Conservation (phyloP, 1,284 basidiomycete genomes). For the Thecaphora thlaspeos region DNA sequence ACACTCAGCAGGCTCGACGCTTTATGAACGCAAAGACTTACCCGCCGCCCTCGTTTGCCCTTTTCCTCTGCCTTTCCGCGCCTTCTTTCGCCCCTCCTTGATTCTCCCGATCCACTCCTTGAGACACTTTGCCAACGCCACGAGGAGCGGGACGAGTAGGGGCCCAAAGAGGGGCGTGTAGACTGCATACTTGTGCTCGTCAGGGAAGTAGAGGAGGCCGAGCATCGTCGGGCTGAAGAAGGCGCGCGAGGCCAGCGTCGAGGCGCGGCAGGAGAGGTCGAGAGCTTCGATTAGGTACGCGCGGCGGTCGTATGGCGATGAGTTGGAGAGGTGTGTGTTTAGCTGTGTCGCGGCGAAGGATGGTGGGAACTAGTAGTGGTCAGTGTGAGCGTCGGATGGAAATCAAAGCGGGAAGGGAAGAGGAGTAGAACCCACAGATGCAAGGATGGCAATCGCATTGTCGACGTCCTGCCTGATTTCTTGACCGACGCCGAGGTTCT, state of each 20-base stretch:
- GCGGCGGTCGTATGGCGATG: conserved; percentile 27
- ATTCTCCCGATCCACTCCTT: conserved; percentile 2
- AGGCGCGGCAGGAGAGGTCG: conserved; percentile 68
- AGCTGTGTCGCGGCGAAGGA: neutral
- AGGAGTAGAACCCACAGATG: conserved; percentile 40
- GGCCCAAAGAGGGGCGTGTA: conserved; percentile 58
- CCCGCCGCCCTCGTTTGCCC: too few relatives aligned
- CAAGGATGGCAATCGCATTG: conserved; percentile 11
- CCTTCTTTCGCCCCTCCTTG: too few relatives aligned
- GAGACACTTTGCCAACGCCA: conserved; percentile 64
- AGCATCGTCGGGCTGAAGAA: conserved; percentile 98
- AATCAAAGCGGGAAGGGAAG: conserved; percentile 33
- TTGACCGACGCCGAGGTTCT: conserved; percentile 45
- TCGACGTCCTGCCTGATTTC: conserved; percentile 32
- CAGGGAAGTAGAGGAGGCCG: conserved; percentile 83
- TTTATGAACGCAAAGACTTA: too few relatives aligned
- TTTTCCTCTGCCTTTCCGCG: too few relatives aligned
- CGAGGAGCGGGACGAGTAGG: conserved; percentile 71
- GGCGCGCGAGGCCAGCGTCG: conserved; percentile 75
- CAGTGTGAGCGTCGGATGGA: too few relatives aligned
- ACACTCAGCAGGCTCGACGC: too few relatives aligned
- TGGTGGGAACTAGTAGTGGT: neutral
- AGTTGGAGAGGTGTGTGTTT: neutral
- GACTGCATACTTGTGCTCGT: conserved; percentile 59
- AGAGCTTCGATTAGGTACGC: conserved; percentile 61